A percentile compares a stretch with the other conserved stretches of the same genome.
Evolutionary conservation across 306 rosid genomes (phyloP).

Genomic region (Astragalus membranaceus): DNA sequence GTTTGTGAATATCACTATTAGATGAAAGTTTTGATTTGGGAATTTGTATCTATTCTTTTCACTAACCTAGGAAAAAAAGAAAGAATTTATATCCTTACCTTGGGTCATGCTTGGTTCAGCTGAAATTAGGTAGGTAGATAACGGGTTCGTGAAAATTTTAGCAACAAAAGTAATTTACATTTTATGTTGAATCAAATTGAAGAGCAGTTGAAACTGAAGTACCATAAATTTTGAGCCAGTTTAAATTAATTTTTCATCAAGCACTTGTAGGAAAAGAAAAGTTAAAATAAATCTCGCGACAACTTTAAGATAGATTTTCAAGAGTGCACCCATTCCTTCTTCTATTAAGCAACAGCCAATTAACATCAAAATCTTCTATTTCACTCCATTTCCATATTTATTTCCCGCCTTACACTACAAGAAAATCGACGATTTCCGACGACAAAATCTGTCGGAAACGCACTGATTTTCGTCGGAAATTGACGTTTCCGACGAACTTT

Average conservation of each 20-base stretch:
- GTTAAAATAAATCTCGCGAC: neutral
- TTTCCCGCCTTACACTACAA: neutral
- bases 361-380: no score
- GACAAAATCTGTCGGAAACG: no score
- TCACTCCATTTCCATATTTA: neutral
- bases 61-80: neutral
- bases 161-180: neutral
- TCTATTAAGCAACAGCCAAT: neutral
- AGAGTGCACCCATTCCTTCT: neutral
- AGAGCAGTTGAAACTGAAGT: neutral
- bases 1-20: neutral
- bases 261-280: neutral
- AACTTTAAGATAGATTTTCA: neutral
- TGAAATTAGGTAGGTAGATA: neutral
- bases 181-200: neutral
- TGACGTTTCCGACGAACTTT: no score
- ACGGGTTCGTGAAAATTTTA: neutral
- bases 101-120: neutral
- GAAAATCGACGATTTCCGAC: no score
- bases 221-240: neutral
- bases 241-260: neutral
- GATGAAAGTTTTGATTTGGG: neutral
- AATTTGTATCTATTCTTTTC: neutral
- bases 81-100: neutral
- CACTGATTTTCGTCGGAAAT: no score